A percentile compares a stretch with the other conserved stretches of the same genome.
Evolutionary conservation across 306 rosid species (phyloP).

Genomic region (Rosa rugosa): DNA sequence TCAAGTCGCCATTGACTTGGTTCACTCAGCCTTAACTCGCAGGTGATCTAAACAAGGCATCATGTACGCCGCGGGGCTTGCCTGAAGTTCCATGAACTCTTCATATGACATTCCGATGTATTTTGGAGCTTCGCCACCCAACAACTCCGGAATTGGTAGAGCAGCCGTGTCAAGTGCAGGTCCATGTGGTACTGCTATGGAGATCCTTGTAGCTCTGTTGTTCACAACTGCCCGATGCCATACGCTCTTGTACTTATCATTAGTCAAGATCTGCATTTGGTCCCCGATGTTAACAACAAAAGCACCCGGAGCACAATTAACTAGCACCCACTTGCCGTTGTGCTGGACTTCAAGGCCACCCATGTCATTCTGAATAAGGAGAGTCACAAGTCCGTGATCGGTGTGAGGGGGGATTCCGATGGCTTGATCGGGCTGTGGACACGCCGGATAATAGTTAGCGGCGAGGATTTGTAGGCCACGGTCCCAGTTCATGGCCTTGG

Average conservation of each 20-base stretch:
- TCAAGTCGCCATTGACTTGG: no score
- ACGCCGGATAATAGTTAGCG: background rate
- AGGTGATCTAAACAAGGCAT: slow-evolving; percentile 34
- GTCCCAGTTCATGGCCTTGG: background rate
- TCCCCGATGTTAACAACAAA: slow-evolving; percentile 16
- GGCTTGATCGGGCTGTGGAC: background rate
- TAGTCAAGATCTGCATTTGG: slow-evolving; percentile 40
- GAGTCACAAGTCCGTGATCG: background rate
- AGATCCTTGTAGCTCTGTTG: slow-evolving; percentile 50
- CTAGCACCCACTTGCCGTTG: background rate
- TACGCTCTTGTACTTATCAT: slow-evolving; percentile 54
- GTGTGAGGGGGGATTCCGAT: no score
- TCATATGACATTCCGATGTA: slow-evolving; percentile 40
- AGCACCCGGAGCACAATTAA: background rate
- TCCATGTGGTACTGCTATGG: slow-evolving; percentile 42
- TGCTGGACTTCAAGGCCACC: background rate
- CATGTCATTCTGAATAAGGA: background rate
- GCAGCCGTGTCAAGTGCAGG: slow-evolving; percentile 48
- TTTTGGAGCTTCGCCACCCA: slow-evolving; percentile 33
- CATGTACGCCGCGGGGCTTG: slow-evolving; percentile 31
- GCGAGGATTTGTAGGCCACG: background rate
- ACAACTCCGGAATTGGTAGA: slow-evolving; percentile 41
- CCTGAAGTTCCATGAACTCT: slow-evolving; percentile 46
- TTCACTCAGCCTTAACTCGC: slow-evolving; percentile 21
- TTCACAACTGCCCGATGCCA: slow-evolving; percentile 49